phyloP scores from a whole-genome alignment of 345 rosid genomes.

The Populus davidiana region DNA sequence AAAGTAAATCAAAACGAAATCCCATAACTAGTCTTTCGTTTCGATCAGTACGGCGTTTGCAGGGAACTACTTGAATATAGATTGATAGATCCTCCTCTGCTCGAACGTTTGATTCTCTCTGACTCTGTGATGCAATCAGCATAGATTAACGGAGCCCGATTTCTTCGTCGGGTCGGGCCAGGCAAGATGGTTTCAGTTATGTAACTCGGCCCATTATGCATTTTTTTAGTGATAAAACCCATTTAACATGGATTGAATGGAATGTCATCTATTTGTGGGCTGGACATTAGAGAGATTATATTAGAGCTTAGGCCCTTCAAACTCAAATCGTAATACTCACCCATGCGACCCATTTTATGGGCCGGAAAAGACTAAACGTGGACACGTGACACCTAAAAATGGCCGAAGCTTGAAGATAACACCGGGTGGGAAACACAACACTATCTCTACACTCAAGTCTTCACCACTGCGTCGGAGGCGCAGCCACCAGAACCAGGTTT shows the following conservation, averaged over 20 bases:
- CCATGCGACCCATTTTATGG: background rate
- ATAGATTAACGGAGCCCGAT: background rate
- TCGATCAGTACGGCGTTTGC: background rate
- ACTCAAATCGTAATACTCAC: background rate
- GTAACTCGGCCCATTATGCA: background rate
- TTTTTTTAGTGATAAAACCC: background rate
- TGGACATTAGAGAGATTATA: background rate
- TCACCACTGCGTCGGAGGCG: background rate
- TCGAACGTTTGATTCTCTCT: background rate
- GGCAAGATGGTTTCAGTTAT: background rate
- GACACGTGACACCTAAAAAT: background rate
- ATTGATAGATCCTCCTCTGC: background rate
- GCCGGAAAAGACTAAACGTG: background rate
- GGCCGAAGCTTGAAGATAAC: background rate
- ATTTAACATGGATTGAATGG: too few species aligned
- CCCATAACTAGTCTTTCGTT: background rate
- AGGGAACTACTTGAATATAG: background rate
- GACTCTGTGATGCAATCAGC: background rate
- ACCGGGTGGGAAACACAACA: background rate
- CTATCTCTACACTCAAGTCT: background rate
- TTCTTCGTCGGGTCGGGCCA: background rate
- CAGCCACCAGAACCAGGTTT: background rate
- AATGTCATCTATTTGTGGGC: background rate
- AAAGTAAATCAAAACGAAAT: slow-evolving; percentile 30
- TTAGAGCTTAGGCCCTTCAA: background rate